phyloP scores from a whole-genome alignment of 768 basidiomycete species.

The Scleroderma bovista region DNA sequence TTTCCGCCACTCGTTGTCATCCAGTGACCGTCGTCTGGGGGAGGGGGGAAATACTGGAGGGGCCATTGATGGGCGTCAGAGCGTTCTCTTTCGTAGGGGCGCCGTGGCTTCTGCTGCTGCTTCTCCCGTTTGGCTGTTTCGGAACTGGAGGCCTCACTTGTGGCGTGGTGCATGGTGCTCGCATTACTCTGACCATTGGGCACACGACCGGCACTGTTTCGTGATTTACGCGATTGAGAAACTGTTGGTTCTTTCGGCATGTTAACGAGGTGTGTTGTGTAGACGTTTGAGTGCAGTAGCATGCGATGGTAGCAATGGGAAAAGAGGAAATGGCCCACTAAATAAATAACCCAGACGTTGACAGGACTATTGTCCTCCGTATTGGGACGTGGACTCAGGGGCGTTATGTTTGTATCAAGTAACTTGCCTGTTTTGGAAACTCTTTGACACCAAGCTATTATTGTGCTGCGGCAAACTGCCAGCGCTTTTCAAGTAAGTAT shows the following conservation, averaged over 20 bases:
- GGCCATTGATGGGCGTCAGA: constrained; percentile 17
- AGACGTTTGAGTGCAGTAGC: no score
- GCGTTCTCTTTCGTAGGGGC: background rate
- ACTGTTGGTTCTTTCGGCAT: no score
- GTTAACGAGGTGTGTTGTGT: no score
- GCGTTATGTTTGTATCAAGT: background rate
- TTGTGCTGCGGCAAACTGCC: no score
- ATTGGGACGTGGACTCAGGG: background rate
- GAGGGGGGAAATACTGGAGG: constrained; percentile 23
- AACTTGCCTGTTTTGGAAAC: no score
- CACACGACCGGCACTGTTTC: background rate
- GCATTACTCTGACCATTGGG: background rate
- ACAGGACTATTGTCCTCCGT: background rate
- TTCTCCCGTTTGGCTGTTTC: background rate
- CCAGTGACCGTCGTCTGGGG: constrained; percentile 22
- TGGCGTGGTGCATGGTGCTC: background rate
- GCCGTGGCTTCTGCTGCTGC: background rate
- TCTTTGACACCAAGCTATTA: no score
- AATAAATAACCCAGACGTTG: background rate
- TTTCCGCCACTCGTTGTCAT: constrained; percentile 17
- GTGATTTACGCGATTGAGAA: background rate
- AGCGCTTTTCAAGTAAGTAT: no score
- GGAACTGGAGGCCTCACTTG: background rate
- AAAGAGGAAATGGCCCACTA: background rate
- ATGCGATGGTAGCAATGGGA: no score